Evolutionary conservation across 768 basidiomycete genomes (phyloP).

Genomic region (Lactarius akahatsu): DNA sequence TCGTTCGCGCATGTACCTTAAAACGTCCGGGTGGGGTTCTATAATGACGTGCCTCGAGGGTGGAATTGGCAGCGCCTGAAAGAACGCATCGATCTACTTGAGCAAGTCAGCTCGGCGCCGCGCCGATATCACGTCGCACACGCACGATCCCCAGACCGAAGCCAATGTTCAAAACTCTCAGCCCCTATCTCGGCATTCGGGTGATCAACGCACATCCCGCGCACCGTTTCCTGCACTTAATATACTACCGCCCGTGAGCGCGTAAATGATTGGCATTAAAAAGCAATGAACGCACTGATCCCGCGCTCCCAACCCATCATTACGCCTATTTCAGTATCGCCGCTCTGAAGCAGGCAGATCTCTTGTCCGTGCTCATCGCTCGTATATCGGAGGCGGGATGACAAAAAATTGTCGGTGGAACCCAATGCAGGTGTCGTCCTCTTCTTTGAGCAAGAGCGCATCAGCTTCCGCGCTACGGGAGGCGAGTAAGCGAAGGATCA

Average conservation of each 20-base stretch:
- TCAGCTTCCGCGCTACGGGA: slow-evolving; percentile 39
- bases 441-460: slow-evolving; percentile 46
- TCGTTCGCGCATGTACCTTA: slow-evolving; percentile 69
- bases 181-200: slow-evolving; percentile 43
- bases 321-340: slow-evolving; percentile 82
- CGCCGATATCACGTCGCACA: slow-evolving; percentile 22
- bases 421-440: slow-evolving; percentile 57
- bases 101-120: slow-evolving; percentile 5
- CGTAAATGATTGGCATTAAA: not conserved
- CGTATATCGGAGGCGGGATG: slow-evolving; percentile 65
- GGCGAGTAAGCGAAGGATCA: slow-evolving; percentile 64
- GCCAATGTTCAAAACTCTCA: slow-evolving; percentile 85
- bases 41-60: slow-evolving; percentile 84
- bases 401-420: slow-evolving; percentile 68
- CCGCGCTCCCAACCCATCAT: slow-evolving; percentile 99
- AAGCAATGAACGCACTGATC: slow-evolving; percentile 55
- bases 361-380: slow-evolving; percentile 76
- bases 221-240: slow-evolving; percentile 76
- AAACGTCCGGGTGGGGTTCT: slow-evolving; percentile 91
- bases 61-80: slow-evolving; percentile 59
- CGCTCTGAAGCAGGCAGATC: slow-evolving; percentile 67
- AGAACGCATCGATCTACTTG: slow-evolving; percentile 74
- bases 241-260: slow-evolving; percentile 33
- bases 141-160: slow-evolving; percentile 91
- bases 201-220: slow-evolving; percentile 55